Percentiles rank a stretch among this genome's conserved stretches.
Evolutionary conservation across 139 green algal species (phyloP).

Genomic region (Gonium pectorale): DNA sequence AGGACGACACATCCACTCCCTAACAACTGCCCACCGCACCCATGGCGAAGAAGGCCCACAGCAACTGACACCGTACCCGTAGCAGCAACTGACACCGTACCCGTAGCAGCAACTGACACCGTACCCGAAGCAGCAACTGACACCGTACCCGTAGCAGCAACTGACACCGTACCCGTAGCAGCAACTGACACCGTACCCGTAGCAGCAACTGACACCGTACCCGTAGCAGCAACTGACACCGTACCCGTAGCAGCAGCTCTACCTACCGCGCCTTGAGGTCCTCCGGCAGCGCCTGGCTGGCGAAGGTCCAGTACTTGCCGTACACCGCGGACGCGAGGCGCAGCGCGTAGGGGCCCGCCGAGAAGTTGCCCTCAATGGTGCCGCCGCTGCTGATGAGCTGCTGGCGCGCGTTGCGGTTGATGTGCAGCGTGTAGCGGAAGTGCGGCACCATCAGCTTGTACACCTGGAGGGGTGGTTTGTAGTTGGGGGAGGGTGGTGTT

Average conservation of each 20-base stretch:
- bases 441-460: conserved; percentile 67
- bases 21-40: too few relatives aligned
- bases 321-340: conserved; percentile 46
- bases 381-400: conserved; percentile 63
- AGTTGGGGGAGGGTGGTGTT: too few relatives aligned
- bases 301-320: conserved; percentile 36
- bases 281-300: conserved; percentile 7
- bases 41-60: too few relatives aligned
- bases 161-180: too few relatives aligned
- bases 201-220: not conserved
- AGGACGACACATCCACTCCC: too few relatives aligned
- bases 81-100: too few relatives aligned
- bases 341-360: conserved; percentile 40
- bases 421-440: conserved; percentile 68
- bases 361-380: conserved; percentile 58
- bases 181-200: too few relatives aligned
- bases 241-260: not conserved
- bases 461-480: too few relatives aligned
- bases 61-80: too few relatives aligned
- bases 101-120: too few relatives aligned
- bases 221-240: not conserved
- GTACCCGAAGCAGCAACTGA: too few relatives aligned
- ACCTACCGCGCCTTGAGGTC: conserved; percentile 35
- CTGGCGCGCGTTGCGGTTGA: conserved; percentile 63
- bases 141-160: too few relatives aligned